Evolutionary conservation across 495 filamentous ascomycete species (phyloP), one percentile per base, ranked within the genome.

Genomic region (Talaromyces stipitatus): DNA sequence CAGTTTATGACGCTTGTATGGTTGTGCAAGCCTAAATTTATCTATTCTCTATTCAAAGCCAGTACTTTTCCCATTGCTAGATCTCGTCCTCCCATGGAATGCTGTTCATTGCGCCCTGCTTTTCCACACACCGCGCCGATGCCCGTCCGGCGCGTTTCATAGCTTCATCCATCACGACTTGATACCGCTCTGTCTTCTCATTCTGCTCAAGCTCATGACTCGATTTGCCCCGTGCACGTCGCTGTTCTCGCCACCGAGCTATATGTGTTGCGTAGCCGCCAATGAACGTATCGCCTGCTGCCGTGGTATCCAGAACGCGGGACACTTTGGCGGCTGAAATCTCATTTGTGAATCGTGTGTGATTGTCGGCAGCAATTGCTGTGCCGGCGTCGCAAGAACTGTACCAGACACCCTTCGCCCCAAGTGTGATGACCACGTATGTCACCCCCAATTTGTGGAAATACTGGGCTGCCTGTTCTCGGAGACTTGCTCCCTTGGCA

Each of bases 221-320:
- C 8, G 68, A 66, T 56, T 69, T 69, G 16, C 67, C 72, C 20
- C 66, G 67, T 41, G 41, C 55, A 33, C 70, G 68, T 50, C 69
- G 63, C 28, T 63, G 61, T 50, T 71, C 72, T 27, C 72, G 72
- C 74, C 69, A 74, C 38, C 66, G 63, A 52, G 72, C 73, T 23
- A 86, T 77, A 50, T 80, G 78, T 18, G 92, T 82, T 3, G 92
- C 89, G 72, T 96, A 96, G 36, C 78, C 83, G 2, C 94, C 94
- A 2, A 95, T 89, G 71, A 95, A 98, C 4, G 92, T 95, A 69
- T 98, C 94, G 0, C 94, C 94, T 14, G 92, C 94, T 0, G 86
- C 92, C 4, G 94, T 98, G 5, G 92, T 97, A 72, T 98, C 94
- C 5, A 96, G 79, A 20, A 96, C 92, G 55, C 78, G 82, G 62